Base-by-base conservation (phyloP, 768 basidiomycete genomes). In the Lactifluus rugatus region DNA sequence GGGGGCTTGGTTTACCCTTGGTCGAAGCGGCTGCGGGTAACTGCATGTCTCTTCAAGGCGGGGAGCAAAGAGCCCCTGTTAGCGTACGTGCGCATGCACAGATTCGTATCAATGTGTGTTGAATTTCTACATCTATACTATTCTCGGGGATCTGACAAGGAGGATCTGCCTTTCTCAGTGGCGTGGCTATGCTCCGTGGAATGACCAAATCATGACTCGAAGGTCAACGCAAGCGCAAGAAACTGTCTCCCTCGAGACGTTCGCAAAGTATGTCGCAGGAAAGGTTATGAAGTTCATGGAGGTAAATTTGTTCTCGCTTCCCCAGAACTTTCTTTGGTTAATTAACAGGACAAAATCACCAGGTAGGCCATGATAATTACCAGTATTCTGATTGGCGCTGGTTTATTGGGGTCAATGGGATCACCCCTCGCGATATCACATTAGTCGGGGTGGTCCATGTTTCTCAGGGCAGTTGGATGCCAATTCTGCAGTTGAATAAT, bases 31-130 rank as follows among this genome's bases (percentile, higher is more conserved):
- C n/a, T n/a, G n/a, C n/a, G n/a, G n/a, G n/a, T n/a, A n/a, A n/a
- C n/a, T n/a, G n/a, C n/a, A n/a, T n/a, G n/a, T n/a, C n/a, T n/a
- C n/a, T n/a, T n/a, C n/a, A n/a, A n/a, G n/a, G n/a, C n/a, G n/a
- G n/a, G n/a, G n/a, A n/a, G n/a, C n/a, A n/a, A n/a, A n/a, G n/a
- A n/a, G n/a, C n/a, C n/a, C n/a, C n/a, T n/a, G n/a, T n/a, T n/a
- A n/a, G n/a, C n/a, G n/a, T n/a, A n/a, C n/a, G n/a, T n/a, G n/a
- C n/a, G n/a, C 53, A 60, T 21, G 44, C 59, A 32, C 49, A 60
- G 19, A 60, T 60, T 56, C 59, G 59, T 17, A 56, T 60, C 21
- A 42, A 42, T 3, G 59, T 60, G 21, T 47, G 54, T 11, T 31
- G 17, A 7, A 26, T 32, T 31, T 51, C 5, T 1, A 6, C 19